Conservation (phyloP, 192 early-diverging fungal species). For the Coemansia sp. region DNA sequence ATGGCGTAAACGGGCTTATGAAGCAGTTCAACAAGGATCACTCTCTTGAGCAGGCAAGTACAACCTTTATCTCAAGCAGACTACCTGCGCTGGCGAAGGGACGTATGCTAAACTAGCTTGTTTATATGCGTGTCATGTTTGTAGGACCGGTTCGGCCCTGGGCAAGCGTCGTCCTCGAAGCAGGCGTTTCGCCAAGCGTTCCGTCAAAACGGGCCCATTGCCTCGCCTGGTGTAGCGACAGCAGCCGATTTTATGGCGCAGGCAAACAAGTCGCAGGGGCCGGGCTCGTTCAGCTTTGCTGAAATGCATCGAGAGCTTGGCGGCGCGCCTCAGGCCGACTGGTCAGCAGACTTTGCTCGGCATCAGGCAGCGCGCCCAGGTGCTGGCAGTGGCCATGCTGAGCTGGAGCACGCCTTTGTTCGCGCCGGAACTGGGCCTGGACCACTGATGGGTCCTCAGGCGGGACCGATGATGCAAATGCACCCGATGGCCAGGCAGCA, state of each 20-base stretch:
- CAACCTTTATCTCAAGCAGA: not conserved
- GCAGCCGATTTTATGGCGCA: slow-evolving; percentile 29
- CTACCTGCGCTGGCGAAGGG: not conserved
- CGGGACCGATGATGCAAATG: slow-evolving; percentile 37
- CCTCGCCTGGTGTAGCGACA: slow-evolving; percentile 26
- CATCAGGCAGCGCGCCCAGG: slow-evolving; percentile 45
- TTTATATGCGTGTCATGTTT: not conserved
- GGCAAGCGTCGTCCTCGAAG: slow-evolving; percentile 44
- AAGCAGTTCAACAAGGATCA: slow-evolving; percentile 80
- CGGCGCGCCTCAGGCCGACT: slow-evolving; percentile 53
- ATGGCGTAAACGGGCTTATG: slow-evolving; percentile 73
- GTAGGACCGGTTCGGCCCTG: slow-evolving; percentile 45
- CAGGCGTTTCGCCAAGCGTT: slow-evolving; percentile 51
- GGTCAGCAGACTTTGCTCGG: slow-evolving; percentile 74
- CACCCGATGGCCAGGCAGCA: slow-evolving; percentile 35
- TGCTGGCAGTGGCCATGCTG: slow-evolving; percentile 28
- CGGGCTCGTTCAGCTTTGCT: slow-evolving; percentile 66
- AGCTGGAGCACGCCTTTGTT: slow-evolving; percentile 50
- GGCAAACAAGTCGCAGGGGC: slow-evolving; percentile 14
- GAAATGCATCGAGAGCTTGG: slow-evolving; percentile 73
- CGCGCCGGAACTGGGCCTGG: slow-evolving; percentile 16
- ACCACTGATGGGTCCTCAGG: slow-evolving; percentile 11
- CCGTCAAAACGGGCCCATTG: slow-evolving; percentile 28
- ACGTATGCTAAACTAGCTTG: not conserved
- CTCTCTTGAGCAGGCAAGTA: slow-evolving; percentile 76